These are phyloP conservation scores for Fagopyrum tataricum DNA, from an alignment of 148 eudicot species.

Conservation along the genomic window DNA sequence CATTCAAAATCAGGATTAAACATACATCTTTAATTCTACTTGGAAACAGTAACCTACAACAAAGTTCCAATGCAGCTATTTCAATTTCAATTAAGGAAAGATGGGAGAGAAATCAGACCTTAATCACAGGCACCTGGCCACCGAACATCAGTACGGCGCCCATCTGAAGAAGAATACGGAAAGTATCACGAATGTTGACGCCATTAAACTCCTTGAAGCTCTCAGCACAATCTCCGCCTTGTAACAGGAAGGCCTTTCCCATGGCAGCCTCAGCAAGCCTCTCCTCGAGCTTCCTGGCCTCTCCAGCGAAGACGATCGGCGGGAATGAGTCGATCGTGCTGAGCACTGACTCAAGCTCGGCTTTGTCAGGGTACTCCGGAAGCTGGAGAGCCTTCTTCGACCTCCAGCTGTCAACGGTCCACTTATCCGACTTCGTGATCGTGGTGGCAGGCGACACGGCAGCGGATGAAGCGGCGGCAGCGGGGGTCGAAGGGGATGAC, in stretches of 20 bases:
- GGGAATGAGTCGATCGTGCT: slow-evolving; percentile 41
- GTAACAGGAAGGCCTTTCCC: slow-evolving; percentile 54
- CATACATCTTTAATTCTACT: no score
- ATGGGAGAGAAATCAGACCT: slow-evolving; percentile 23
- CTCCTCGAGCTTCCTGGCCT: slow-evolving; percentile 43
- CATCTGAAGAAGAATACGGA: slow-evolving; percentile 54
- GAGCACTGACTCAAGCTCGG: slow-evolving; percentile 32
- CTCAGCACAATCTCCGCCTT: slow-evolving; percentile 36
- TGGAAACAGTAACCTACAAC: no score
- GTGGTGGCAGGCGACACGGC: not conserved
- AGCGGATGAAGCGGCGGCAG: not conserved
- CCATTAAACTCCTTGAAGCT: slow-evolving; percentile 29
- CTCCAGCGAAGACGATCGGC: slow-evolving; percentile 56
- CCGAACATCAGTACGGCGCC: slow-evolving; percentile 57
- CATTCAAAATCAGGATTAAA: no score
- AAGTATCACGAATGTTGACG: slow-evolving; percentile 46
- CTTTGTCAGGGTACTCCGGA: slow-evolving; percentile 49
- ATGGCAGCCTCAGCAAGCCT: slow-evolving; percentile 39
- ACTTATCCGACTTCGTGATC: slow-evolving; percentile 14
- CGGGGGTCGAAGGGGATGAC: not conserved
- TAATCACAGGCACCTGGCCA: slow-evolving; percentile 61
- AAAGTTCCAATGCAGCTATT: not conserved
- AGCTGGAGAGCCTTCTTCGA: slow-evolving; percentile 39
- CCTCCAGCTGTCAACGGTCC: slow-evolving; percentile 52
- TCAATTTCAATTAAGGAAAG: not conserved